Evolutionary conservation across 2,329 filamentous ascomycete genomes (phyloP).

Genomic region (Aspergillus brunneoviolaceus): DNA sequence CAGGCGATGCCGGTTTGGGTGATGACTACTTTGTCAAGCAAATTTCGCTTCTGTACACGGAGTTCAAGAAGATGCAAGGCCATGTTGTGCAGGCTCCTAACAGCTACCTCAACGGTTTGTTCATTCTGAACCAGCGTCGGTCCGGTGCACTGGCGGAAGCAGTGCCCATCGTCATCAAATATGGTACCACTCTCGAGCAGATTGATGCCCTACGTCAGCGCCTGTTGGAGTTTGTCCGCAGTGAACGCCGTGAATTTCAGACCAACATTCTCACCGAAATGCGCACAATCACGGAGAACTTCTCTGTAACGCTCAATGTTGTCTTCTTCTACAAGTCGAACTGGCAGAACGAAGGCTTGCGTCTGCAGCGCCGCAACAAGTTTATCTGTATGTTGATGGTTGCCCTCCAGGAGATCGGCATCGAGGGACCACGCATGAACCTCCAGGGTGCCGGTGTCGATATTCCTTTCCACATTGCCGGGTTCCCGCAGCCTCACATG

Average conservation of each 20-base stretch:
- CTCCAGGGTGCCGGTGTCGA: slow-evolving; percentile 66
- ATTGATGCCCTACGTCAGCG: slow-evolving; percentile 78
- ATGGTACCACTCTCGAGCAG: slow-evolving; percentile 78
- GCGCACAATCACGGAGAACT: slow-evolving; percentile 74
- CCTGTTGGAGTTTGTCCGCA: slow-evolving; percentile 77
- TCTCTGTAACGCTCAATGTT: slow-evolving; percentile 83
- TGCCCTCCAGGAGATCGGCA: slow-evolving; percentile 77
- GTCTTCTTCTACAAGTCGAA: slow-evolving; percentile 98
- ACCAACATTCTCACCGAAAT: slow-evolving; percentile 84
- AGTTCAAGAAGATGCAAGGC: slow-evolving; percentile 98
- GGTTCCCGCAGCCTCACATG: slow-evolving; percentile 47
- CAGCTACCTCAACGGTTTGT: slow-evolving; percentile 85
- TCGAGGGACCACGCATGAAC: slow-evolving; percentile 77
- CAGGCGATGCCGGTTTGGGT: slow-evolving; percentile 71
- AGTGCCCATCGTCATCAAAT: slow-evolving; percentile 79
- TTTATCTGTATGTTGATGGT: slow-evolving; percentile 91
- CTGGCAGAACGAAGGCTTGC: slow-evolving; percentile 91
- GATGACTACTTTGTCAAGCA: slow-evolving; percentile 97
- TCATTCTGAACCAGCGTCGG: slow-evolving; percentile 91
- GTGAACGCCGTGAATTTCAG: slow-evolving; percentile 87
- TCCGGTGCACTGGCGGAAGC: slow-evolving; percentile 86
- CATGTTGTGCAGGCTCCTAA: slow-evolving; percentile 96
- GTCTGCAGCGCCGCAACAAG: slow-evolving; percentile 86
- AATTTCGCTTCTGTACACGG: slow-evolving; percentile 87
- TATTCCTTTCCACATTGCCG: slow-evolving; percentile 65